Evolutionary conservation across 495 filamentous ascomycete genomes (phyloP).

Genomic region (Astrocystis sublimbata): DNA sequence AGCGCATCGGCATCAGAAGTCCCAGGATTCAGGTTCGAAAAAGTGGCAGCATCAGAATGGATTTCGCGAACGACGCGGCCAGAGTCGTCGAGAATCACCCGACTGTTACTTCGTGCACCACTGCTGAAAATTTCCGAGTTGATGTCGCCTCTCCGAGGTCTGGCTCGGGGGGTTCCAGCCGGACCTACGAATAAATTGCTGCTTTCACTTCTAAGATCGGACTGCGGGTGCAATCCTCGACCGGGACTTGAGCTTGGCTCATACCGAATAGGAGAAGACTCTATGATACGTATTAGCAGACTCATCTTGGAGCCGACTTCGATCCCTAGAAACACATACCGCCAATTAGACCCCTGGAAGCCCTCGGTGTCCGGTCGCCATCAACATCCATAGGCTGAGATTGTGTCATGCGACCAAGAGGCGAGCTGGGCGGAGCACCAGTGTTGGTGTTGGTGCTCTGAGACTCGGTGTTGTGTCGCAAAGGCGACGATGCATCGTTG

Average conservation of each 20-base stretch:
- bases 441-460: slow-evolving; percentile 57
- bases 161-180: slow-evolving; percentile 52
- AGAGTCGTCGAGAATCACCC: slow-evolving; percentile 79
- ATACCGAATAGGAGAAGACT: slow-evolving; percentile 89
- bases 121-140: slow-evolving; percentile 73
- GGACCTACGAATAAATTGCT: slow-evolving; percentile 83
- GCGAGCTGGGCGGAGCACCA: slow-evolving; percentile 65
- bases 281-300: slow-evolving; percentile 45
- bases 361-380: slow-evolving; percentile 72
- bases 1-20: slow-evolving; percentile 91
- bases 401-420: slow-evolving; percentile 58
- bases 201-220: slow-evolving; percentile 72
- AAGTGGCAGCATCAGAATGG: slow-evolving; percentile 76
- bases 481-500: slow-evolving; percentile 41
- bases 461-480: slow-evolving; percentile 55
- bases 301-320: neutral
- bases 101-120: slow-evolving; percentile 62
- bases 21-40: slow-evolving; percentile 80
- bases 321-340: slow-evolving; percentile 55
- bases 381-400: slow-evolving; percentile 48
- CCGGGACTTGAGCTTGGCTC: slow-evolving; percentile 82
- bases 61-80: slow-evolving; percentile 67
- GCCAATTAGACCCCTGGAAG: slow-evolving; percentile 59
- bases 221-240: slow-evolving; percentile 58
- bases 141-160: slow-evolving; percentile 73